Percentiles rank a stretch among this genome's conserved stretches.
Conservation (phyloP, 2,329 filamentous ascomycete species). For the Ophiosphaerella korrae region DNA sequence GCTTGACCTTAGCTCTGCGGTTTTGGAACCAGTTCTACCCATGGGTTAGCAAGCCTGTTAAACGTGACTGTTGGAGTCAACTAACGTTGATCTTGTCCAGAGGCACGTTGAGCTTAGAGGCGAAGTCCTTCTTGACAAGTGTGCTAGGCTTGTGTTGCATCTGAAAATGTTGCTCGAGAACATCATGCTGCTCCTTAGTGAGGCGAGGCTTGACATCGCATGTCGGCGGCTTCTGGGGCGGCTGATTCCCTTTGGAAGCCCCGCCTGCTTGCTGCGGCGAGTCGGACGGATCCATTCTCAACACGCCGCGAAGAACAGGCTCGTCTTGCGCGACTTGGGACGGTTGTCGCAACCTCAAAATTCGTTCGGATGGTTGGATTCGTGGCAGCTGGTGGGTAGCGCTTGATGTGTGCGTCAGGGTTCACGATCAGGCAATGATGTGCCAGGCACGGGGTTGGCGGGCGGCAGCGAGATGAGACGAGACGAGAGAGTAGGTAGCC, state of each 20-base stretch:
- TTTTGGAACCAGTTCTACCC: conserved; percentile 61
- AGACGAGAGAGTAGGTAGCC: conserved; percentile 4
- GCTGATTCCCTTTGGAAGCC: conserved; percentile 20
- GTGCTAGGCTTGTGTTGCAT: conserved; percentile 57
- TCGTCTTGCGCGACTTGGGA: conserved; percentile 15
- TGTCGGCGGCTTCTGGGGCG: conserved; percentile 32
- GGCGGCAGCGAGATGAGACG: conserved; percentile 16
- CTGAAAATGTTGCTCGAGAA: conserved; percentile 56
- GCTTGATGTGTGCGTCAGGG: neutral
- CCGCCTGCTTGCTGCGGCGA: conserved; percentile 17
- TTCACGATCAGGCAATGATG: conserved; percentile 10
- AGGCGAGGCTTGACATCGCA: conserved; percentile 58
- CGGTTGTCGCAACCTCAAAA: conserved; percentile 4
- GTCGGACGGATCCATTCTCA: conserved; percentile 36
- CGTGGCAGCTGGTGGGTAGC: conserved; percentile 5
- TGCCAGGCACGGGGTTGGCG: conserved; percentile 21
- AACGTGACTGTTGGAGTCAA: conserved; percentile 11
- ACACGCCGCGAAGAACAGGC: conserved; percentile 28
- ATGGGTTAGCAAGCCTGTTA: conserved; percentile 34
- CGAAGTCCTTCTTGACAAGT: conserved; percentile 57
- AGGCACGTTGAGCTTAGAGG: conserved; percentile 53
- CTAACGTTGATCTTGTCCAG: conserved; percentile 60
- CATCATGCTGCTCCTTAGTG: conserved; percentile 60
- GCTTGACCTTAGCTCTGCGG: conserved; percentile 58
- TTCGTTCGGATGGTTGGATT: conserved; percentile 5